Conservation (phyloP, 768 basidiomycete genomes). For the Mycena leptocephala region DNA sequence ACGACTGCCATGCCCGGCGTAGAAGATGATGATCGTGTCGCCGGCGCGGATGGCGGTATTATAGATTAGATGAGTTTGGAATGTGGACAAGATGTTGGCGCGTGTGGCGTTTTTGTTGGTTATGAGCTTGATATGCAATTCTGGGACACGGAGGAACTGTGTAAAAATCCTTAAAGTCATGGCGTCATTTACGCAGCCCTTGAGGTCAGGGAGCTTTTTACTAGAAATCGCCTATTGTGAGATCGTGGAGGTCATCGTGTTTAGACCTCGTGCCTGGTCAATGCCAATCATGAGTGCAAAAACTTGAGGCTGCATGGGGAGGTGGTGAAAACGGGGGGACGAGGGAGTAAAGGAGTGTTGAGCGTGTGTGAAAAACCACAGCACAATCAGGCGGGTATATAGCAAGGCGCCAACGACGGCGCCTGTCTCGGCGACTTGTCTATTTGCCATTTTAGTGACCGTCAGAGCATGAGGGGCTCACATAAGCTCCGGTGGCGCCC, state of each 20-base stretch:
- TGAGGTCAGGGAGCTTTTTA: background rate
- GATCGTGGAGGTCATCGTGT: background rate
- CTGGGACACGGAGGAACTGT: background rate
- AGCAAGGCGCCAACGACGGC: too few species aligned
- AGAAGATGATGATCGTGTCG: slow-evolving; percentile 20
- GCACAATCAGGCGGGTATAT: too few species aligned
- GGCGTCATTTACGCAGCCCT: slow-evolving; percentile 9
- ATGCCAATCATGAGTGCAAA: slow-evolving; percentile 13
- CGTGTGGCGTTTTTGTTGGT: slow-evolving; percentile 7
- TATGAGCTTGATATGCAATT: background rate
- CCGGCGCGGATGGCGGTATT: background rate
- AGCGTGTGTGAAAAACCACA: too few species aligned
- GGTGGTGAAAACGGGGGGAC: too few species aligned
- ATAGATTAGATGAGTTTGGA: background rate
- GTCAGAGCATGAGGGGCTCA: too few species aligned
- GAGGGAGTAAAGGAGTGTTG: too few species aligned
- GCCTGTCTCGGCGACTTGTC: too few species aligned
- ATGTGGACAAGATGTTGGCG: background rate
- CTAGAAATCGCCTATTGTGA: background rate
- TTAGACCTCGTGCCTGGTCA: background rate
- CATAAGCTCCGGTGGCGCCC: too few species aligned
- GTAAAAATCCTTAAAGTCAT: background rate
- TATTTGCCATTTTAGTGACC: too few species aligned
- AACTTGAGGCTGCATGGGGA: too few species aligned
- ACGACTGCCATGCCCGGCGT: slow-evolving; percentile 21